Evolutionary conservation across 2,329 filamentous ascomycete genomes (phyloP).

Genomic region (Pseudocercospora musae): DNA sequence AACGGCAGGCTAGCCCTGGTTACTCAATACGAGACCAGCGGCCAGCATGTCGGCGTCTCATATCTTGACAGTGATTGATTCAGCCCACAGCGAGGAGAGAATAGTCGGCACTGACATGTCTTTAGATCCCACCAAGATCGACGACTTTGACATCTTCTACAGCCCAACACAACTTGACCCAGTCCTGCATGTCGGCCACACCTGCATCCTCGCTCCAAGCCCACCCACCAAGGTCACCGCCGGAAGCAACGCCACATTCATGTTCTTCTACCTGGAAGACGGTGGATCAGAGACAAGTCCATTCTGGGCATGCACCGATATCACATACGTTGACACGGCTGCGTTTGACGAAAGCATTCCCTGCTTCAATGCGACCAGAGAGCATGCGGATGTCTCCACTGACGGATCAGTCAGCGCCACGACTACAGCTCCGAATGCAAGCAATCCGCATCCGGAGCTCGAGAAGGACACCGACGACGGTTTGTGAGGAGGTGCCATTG

Average conservation of each 20-base stretch:
- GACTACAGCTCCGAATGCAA: slow-evolving; percentile 20
- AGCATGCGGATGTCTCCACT: slow-evolving; percentile 33
- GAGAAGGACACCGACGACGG: slow-evolving; percentile 13
- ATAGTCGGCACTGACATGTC: background rate
- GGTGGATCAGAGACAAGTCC: slow-evolving; percentile 40
- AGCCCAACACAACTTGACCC: slow-evolving; percentile 37
- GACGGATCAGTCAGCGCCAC: slow-evolving; percentile 27
- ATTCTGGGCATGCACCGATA: slow-evolving; percentile 49
- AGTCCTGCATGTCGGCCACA: slow-evolving; percentile 41
- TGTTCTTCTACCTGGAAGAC: slow-evolving; percentile 44
- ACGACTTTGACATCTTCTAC: slow-evolving; percentile 40
- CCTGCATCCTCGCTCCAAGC: slow-evolving; percentile 44
- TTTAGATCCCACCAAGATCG: slow-evolving; percentile 40
- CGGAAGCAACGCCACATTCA: slow-evolving; percentile 46
- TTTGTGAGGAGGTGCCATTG: slow-evolving; percentile 43
- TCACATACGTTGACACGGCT: slow-evolving; percentile 42
- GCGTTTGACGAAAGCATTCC: slow-evolving; percentile 43
- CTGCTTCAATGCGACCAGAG: slow-evolving; percentile 48
- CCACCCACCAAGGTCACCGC: slow-evolving; percentile 34
- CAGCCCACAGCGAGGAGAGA: slow-evolving; percentile 19
- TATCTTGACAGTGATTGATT: slow-evolving; percentile 47
- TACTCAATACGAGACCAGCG: slow-evolving; percentile 56
- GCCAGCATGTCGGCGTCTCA: slow-evolving; percentile 54
- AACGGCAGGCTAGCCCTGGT: slow-evolving; percentile 56
- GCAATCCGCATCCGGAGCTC: slow-evolving; percentile 8